phyloP scores from a whole-genome alignment of 2,329 filamentous ascomycete genomes.

The Fusarium armeniacum region DNA sequence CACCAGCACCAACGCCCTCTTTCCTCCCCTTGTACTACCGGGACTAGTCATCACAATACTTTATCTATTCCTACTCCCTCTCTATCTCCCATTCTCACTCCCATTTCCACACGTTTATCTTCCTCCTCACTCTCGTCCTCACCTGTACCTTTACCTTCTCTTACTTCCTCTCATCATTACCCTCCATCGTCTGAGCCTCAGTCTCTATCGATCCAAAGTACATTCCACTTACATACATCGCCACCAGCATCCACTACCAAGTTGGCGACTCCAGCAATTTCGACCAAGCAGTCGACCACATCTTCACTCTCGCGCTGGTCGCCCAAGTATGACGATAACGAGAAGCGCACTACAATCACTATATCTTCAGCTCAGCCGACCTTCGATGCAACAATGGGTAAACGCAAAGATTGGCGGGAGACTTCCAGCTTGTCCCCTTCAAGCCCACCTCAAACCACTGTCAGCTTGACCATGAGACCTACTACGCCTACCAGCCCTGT shows the following conservation, averaged over 20 bases:
- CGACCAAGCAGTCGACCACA: conserved; percentile 39
- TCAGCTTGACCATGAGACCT: conserved; percentile 48
- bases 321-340: conserved; percentile 52
- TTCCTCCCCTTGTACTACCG: conserved; percentile 38
- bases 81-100: conserved; percentile 40
- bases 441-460: conserved; percentile 50
- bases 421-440: conserved; percentile 49
- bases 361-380: conserved; percentile 43
- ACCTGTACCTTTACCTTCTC: conserved; percentile 30
- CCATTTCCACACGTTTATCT: conserved; percentile 29
- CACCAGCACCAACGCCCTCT: conserved; percentile 33
- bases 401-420: conserved; percentile 54
- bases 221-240: conserved; percentile 22
- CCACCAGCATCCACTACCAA: conserved; percentile 22
- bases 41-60: conserved; percentile 42
- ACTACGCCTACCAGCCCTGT: conserved; percentile 64
- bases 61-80: conserved; percentile 44
- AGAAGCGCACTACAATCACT: conserved; percentile 46
- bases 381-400: conserved; percentile 54
- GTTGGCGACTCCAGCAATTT: conserved; percentile 30
- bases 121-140: conserved; percentile 30
- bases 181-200: conserved; percentile 12
- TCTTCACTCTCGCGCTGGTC: conserved; percentile 45
- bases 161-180: conserved; percentile 31
- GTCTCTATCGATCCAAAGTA: conserved; percentile 15